phyloP scores from a whole-genome alignment of 2,329 filamentous ascomycete species.

The Diaporthe ilicicola region DNA sequence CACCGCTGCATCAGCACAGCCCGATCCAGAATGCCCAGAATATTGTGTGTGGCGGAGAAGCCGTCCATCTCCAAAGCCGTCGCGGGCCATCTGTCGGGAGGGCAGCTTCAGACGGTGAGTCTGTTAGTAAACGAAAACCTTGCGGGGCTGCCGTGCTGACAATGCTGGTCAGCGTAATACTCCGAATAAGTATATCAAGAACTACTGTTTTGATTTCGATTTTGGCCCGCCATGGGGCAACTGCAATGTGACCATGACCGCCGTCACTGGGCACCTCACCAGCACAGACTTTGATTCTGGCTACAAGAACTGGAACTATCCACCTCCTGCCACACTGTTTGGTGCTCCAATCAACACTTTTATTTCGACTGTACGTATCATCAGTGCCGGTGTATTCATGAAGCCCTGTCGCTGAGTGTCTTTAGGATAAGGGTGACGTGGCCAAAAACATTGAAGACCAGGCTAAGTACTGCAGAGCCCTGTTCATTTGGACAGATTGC shows the following conservation, averaged over 20 bases:
- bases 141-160: background rate
- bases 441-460: constrained; percentile 86
- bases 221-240: constrained; percentile 83
- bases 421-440: constrained; percentile 78
- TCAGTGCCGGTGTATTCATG: background rate
- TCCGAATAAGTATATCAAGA: constrained; percentile 83
- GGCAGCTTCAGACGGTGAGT: constrained; percentile 73
- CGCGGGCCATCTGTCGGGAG: constrained; percentile 86
- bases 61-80: constrained; percentile 96
- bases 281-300: constrained; percentile 77
- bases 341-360: constrained; percentile 77
- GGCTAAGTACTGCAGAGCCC: constrained; percentile 73
- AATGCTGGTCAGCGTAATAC: constrained; percentile 67
- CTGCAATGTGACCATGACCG: constrained; percentile 92
- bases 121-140: too few species aligned
- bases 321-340: constrained; percentile 82
- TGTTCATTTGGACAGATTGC: constrained; percentile 99
- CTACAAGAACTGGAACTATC: constrained; percentile 83
- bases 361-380: constrained; percentile 68
- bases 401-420: constrained; percentile 31
- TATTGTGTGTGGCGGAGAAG: constrained; percentile 70
- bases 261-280: constrained; percentile 88
- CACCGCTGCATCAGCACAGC: constrained; percentile 21
- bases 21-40: constrained; percentile 55
- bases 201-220: constrained; percentile 90